Evolutionary conservation across 148 eudicot species (phyloP), one percentile per base, ranked within the genome.

Genomic region (Chenopodium suecicum): DNA sequence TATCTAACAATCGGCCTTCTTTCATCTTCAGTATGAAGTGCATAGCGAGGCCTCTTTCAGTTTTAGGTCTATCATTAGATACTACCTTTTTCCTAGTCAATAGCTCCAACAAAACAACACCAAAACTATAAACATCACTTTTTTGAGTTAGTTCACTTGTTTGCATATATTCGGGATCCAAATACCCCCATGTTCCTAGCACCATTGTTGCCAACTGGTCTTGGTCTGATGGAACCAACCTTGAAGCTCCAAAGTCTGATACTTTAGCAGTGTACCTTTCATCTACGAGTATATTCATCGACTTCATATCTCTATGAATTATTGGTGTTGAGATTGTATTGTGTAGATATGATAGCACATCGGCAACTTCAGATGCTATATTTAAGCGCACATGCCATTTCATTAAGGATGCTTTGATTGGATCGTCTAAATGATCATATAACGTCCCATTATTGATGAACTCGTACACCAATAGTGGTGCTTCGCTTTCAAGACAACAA

Each of bases 241-340:
- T 83, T 25, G 85, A 83, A 25, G 82, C 76, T 1, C 85, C 85
- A 27, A 83, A 83, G 46, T 83, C 82, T 17, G 82, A 71, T 44
- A 83, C 85, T 65, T 83, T 83, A 41, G 85, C 85, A 0, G 79
- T 80, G 41, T 83, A 83, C 58, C 31, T 64, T 32, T 52, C 73
- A 54, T 78, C 82, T 74, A 83, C 56, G 52, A 83, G 85, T 63
- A 83, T 65, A 27, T 83, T 83, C 62, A 52, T 52, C 2, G 82
- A 79, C 75, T 83, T 83, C 32, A 83, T 83, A 50, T 83, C 85
- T 0, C 44, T 37, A 37, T 37, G 44, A 37, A 37, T 37, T 37
- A 37, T 37, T 5, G 44, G 44, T 37, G 44, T 37, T 37, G 44
- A 37, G 44, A 37, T 37, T 37, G 44, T 37, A 37, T 37, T 37